Evolutionary conservation across 176 grass and related monocot genomes (phyloP).

Genomic region (Bromus sterilis): DNA sequence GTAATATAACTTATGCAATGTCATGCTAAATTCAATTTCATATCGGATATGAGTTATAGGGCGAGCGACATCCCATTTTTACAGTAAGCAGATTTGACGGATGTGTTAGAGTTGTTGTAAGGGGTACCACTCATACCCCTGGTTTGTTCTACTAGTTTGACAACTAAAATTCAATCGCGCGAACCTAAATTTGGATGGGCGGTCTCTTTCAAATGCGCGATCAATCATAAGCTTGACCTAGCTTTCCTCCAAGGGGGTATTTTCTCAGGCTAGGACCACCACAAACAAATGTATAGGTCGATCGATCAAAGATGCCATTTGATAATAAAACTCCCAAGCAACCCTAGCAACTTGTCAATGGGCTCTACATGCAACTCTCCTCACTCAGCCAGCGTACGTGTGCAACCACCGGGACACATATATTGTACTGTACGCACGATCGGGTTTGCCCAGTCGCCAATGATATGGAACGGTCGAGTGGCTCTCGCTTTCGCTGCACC

Average conservation of each 20-base stretch:
- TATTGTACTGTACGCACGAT: background rate
- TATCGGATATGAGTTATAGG: too few species aligned
- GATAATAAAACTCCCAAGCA: background rate
- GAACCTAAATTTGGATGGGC: background rate
- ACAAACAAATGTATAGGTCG: background rate
- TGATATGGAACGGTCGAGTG: background rate
- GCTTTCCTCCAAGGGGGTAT: background rate
- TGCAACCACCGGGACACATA: background rate
- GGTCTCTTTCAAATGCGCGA: background rate
- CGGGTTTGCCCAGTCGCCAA: background rate
- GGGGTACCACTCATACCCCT: too few species aligned
- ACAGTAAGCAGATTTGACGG: too few species aligned
- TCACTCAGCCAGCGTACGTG: background rate
- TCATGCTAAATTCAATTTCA: too few species aligned
- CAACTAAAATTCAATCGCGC: background rate
- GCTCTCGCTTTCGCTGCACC: background rate
- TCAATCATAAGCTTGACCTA: background rate
- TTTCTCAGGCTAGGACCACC: background rate
- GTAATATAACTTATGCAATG: too few species aligned
- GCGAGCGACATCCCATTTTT: too few species aligned
- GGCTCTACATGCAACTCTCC: background rate
- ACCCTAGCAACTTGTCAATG: background rate
- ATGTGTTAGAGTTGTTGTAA: too few species aligned
- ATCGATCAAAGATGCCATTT: background rate
- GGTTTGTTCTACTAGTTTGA: background rate